These are phyloP conservation scores for Globisporangium iwayamae DNA, from an alignment of 352 stramenopile genomes.

Conservation along the genomic window DNA sequence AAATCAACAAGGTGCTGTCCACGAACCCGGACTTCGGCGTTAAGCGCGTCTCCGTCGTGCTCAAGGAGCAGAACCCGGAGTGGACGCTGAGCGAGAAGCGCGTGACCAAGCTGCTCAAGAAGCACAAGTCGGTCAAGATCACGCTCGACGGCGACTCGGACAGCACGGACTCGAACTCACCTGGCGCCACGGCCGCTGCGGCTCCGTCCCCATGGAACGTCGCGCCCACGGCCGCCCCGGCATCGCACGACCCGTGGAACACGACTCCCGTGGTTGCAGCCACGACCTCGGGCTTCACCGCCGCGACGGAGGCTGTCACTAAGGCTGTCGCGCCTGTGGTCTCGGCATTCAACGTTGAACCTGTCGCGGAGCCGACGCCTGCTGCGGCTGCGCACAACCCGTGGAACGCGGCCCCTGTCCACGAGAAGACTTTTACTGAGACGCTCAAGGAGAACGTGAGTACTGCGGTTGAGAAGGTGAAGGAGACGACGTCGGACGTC, in stretches of 20 bases:
- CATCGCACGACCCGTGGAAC: slow-evolving; percentile 49
- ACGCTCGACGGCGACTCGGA: slow-evolving; percentile 29
- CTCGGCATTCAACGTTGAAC: slow-evolving; percentile 34
- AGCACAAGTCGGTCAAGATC: slow-evolving; percentile 47
- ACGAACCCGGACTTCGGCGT: slow-evolving; percentile 66
- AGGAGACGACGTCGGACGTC: slow-evolving; percentile 13
- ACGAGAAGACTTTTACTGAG: slow-evolving; percentile 24
- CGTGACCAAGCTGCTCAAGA: slow-evolving; percentile 75
- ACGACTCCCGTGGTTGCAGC: slow-evolving; percentile 24
- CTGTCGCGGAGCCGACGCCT: not conserved
- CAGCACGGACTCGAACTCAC: slow-evolving; percentile 15
- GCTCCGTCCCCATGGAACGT: slow-evolving; percentile 56
- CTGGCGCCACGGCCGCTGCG: slow-evolving; percentile 13
- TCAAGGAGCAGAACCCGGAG: slow-evolving; percentile 68
- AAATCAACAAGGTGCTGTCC: slow-evolving; percentile 51
- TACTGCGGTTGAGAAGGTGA: slow-evolving; percentile 12
- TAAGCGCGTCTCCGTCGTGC: slow-evolving; percentile 52
- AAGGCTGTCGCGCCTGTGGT: slow-evolving; percentile 11
- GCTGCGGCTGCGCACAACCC: slow-evolving; percentile 15
- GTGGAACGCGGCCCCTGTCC: slow-evolving; percentile 37
- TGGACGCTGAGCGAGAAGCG: slow-evolving; percentile 73
- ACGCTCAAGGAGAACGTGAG: slow-evolving; percentile 16
- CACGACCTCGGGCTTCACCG: slow-evolving; percentile 4
- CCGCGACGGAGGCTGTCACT: slow-evolving; percentile 20
- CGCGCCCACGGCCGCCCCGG: slow-evolving; percentile 19